A percentile compares a stretch with the other conserved stretches of the same genome.
Conservation (phyloP, 305 asterid genomes). For the Salvia sclarea region DNA sequence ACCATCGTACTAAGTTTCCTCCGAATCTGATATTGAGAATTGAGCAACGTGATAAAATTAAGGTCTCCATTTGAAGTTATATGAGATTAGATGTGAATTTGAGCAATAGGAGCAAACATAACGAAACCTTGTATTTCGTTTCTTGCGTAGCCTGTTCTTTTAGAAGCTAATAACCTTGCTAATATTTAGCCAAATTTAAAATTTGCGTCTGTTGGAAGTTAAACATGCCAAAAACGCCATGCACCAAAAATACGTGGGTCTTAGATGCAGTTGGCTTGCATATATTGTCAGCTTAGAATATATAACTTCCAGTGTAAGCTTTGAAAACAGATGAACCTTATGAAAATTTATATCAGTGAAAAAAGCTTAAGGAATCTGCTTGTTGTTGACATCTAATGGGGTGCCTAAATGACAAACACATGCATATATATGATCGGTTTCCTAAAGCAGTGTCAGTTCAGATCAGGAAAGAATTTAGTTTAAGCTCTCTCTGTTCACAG, state of each 20-base stretch:
- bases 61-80: neutral
- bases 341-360: neutral
- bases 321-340: neutral
- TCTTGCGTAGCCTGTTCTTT: constrained; percentile 4
- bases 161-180: constrained; percentile 9
- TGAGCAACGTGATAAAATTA: neutral
- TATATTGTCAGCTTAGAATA: neutral
- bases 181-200: neutral
- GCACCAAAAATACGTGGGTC: neutral
- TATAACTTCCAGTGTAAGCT: neutral
- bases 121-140: neutral
- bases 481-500: neutral
- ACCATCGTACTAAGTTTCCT: neutral
- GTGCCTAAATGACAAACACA: neutral
- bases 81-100: constrained; percentile 4
- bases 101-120: neutral
- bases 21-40: neutral
- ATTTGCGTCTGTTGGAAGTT: constrained; percentile 1
- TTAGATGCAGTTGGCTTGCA: neutral
- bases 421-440: neutral
- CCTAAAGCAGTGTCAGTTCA: neutral
- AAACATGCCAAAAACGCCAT: neutral
- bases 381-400: neutral
- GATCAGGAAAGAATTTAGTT: neutral
- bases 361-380: neutral